Percentiles rank a stretch among this genome's conserved stretches.
phyloP scores from a whole-genome alignment of 495 filamentous ascomycete species.

The Cercophora sp. region DNA sequence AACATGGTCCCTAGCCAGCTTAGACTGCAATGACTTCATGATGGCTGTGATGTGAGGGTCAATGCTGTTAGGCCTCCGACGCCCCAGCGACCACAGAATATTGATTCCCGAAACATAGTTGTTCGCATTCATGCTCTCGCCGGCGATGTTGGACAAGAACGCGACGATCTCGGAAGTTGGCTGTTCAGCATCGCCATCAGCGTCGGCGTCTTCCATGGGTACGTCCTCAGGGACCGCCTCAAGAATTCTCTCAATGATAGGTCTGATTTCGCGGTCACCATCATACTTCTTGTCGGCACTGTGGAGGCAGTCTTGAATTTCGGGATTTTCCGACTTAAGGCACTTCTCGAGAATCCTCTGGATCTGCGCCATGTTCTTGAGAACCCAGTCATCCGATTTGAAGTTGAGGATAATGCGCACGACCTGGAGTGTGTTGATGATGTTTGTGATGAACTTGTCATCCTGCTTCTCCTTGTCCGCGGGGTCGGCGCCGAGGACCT shows the following conservation, averaged over 20 bases:
- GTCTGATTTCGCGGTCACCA: conserved; percentile 54
- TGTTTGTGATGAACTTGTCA: conserved; percentile 71
- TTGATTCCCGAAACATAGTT: conserved; percentile 86
- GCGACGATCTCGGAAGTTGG: conserved; percentile 74
- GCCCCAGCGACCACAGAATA: conserved; percentile 84
- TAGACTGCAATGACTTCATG: conserved; percentile 91
- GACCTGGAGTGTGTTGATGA: conserved; percentile 89
- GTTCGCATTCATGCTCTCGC: conserved; percentile 70
- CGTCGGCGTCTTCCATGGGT: conserved; percentile 84
- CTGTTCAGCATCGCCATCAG: conserved; percentile 69
- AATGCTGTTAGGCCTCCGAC: conserved; percentile 75
- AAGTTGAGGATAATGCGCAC: conserved; percentile 80
- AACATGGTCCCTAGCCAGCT: conserved; percentile 90
- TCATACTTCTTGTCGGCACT: conserved; percentile 62
- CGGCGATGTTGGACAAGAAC: conserved; percentile 75
- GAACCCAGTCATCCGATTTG: conserved; percentile 85
- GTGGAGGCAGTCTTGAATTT: conserved; percentile 90
- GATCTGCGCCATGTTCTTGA: conserved; percentile 66
- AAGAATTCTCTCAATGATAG: conserved; percentile 76
- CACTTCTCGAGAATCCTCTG: conserved; percentile 90
- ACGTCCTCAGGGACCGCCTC: conserved; percentile 86
- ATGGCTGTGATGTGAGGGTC: conserved; percentile 82
- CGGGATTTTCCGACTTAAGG: conserved; percentile 76
- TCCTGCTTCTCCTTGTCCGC: conserved; percentile 83
- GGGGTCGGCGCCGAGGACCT: conserved; percentile 72